These are phyloP conservation scores for Hypomyces perniciosus DNA, from an alignment of 2,329 filamentous ascomycete species.

Conservation along the genomic window DNA sequence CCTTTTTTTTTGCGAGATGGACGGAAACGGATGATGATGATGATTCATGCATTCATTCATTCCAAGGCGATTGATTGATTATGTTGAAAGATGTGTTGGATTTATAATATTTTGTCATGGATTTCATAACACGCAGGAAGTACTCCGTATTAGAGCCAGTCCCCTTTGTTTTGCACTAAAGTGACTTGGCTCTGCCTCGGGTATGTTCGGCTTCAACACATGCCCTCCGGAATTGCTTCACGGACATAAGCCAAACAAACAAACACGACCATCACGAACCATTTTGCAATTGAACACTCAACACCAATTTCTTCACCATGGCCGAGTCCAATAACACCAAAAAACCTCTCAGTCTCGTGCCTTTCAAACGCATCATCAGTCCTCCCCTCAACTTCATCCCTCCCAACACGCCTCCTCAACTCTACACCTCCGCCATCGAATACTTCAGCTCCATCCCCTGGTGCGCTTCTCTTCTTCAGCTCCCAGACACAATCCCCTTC, in stretches of 20 bases:
- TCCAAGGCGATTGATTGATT: too few relatives aligned
- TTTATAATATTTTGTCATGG: too few relatives aligned
- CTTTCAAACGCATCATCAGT: slow-evolving; percentile 24
- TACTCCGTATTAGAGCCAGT: too few relatives aligned
- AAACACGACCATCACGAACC: not conserved
- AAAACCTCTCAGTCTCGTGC: slow-evolving; percentile 14
- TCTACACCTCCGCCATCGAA: slow-evolving; percentile 23
- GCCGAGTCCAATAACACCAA: not conserved
- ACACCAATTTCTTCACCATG: not conserved
- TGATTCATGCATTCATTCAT: too few relatives aligned
- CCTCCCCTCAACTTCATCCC: slow-evolving; percentile 26
- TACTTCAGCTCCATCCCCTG: slow-evolving; percentile 32
- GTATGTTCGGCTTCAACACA: too few relatives aligned
- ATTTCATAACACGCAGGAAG: too few relatives aligned
- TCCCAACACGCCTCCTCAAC: slow-evolving; percentile 18
- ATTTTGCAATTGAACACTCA: not conserved
- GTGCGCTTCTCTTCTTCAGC: slow-evolving; percentile 27
- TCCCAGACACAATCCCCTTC: slow-evolving; percentile 25
- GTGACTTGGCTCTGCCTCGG: too few relatives aligned
- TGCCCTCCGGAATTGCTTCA: too few relatives aligned
- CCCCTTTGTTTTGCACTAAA: too few relatives aligned
- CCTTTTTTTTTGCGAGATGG: not conserved
- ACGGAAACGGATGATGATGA: too few relatives aligned
- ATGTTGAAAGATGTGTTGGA: too few relatives aligned
- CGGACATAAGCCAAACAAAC: too few relatives aligned